Evolutionary conservation across 148 eudicot species (phyloP), one percentile per base, ranked within the genome.

Genomic region (Polygonum maritimum): DNA sequence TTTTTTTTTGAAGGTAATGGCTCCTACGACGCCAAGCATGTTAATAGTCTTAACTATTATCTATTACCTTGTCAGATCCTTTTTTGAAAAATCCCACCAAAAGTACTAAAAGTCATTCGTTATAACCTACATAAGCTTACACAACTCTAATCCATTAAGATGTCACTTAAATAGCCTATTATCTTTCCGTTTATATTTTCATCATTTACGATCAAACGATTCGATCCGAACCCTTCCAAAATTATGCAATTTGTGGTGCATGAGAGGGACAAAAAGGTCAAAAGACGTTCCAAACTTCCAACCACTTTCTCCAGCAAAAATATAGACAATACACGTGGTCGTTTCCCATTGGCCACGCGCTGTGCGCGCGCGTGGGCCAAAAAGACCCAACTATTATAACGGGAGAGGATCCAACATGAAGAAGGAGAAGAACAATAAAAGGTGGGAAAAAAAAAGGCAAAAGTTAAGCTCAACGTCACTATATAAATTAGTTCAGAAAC

Each of bases 401-500:
- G 69, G 38, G 69, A 60, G 67, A 62, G 38, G 69, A 62, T 62
- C 36, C 69, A 62, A 62, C 69, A 62, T 11, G 63, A 19, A n/a
- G 26, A 19, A 55, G 4, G 2, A 48, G 3, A 26, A 26, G 31
- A 26, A 26, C 31, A 26, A 26, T 26, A 26, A 26, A 48, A 15
- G 16, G 52, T 13, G 16, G 55, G 33, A 57, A 57, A 57, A 12
- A 33, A 26, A 26, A 26, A 26, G 31, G 31, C 31, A 26, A 26
- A 26, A 26, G 31, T 26, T 14, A 33, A 62, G 69, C 69, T 62
- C 18, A 33, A 67, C 19, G 71, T 67, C 71, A 67, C 71, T 67
- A 67, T 67, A 67, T 67, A 67, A 67, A 67, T 36, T 67, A 67
- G 71, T 38, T 67, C 71, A 67, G 71, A 67, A 67, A 44, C 71